Evolutionary conservation across 192 early-diverging fungal genomes (phyloP).

Genomic region (Coemansia sp.): DNA sequence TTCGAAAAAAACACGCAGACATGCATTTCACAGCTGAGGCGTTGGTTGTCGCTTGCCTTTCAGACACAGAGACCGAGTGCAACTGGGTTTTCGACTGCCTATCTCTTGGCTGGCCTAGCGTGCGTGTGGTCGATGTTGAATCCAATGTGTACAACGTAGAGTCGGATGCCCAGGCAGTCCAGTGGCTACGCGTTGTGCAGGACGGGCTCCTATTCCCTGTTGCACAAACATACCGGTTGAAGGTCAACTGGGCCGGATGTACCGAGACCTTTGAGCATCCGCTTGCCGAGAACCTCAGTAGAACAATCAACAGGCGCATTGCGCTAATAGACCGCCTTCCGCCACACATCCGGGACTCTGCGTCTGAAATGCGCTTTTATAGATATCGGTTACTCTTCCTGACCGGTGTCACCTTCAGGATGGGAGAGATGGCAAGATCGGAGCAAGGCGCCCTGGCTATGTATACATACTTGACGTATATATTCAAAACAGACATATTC

Average conservation of each 20-base stretch:
- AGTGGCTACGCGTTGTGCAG: slow-evolving; percentile 41
- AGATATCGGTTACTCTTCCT: slow-evolving; percentile 46
- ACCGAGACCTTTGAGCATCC: slow-evolving; percentile 52
- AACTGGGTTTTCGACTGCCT: slow-evolving; percentile 31
- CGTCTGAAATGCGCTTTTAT: slow-evolving; percentile 38
- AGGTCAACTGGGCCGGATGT: slow-evolving; percentile 46
- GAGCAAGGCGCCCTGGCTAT: slow-evolving; percentile 30
- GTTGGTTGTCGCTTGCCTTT: slow-evolving; percentile 19
- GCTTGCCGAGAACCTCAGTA: slow-evolving; percentile 17
- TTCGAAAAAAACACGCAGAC: slow-evolving; percentile 31
- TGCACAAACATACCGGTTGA: slow-evolving; percentile 36
- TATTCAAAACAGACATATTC: slow-evolving; percentile 50
- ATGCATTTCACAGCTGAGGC: slow-evolving; percentile 25
- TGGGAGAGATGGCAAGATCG: slow-evolving; percentile 37
- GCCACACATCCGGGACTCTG: slow-evolving; percentile 11
- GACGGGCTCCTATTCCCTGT: slow-evolving; percentile 33
- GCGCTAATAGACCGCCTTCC: slow-evolving; percentile 29
- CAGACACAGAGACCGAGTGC: slow-evolving; percentile 6
- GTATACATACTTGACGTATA: slow-evolving; percentile 39
- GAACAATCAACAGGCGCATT: slow-evolving; percentile 19
- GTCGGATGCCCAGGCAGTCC: slow-evolving; percentile 20
- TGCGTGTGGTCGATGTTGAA: slow-evolving; percentile 31
- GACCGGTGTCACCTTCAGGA: slow-evolving; percentile 39
- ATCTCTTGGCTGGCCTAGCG: slow-evolving; percentile 44
- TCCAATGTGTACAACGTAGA: slow-evolving; percentile 32